Base-by-base conservation (phyloP, 2,329 filamentous ascomycete species). In the Sporothrix mexicana region DNA sequence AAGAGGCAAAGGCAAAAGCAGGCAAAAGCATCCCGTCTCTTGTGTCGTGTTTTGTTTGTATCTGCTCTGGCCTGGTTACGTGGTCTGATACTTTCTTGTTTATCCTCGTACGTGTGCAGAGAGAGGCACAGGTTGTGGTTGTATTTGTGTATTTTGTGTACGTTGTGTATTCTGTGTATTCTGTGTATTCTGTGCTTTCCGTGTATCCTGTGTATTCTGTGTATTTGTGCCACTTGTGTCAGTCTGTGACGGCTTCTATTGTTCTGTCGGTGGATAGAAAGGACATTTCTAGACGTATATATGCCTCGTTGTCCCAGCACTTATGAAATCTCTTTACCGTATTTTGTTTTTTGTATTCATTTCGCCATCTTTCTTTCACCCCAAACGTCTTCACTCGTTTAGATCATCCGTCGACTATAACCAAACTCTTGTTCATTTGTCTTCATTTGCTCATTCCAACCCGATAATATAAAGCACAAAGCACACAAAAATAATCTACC, bases 181-280 rank as follows among this genome's bases (percentile, higher is more conserved):
- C 15, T 62, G 59, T 62, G 36, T 23, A 23, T 12, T 41, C 17
- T 61, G 25, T 36, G 30, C 8, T 10, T 20, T 53, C 17, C 41
- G 15, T 41, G 3, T 53, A 1, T 2, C 15, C 3, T 3, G 5
- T 62, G 57, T 41, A 9, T 13, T n/a, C 13, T 23, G 36, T 10
- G 5, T 17, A 10, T 57, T 6, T 57, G 53, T 57, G 23, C 9
- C 20, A 4, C 47, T 20, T 66, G 61, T 66, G 41, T 20, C 23
- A 15, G 47, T 36, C 64, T 68, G 15, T 68, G 66, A 51, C 66
- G 64, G 20, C 66, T 23, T 68, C 23, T 5, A 66, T 68, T 67
- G 10, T 51, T 66, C 61, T 66, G 41, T 45, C n/a, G 36, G n/a
- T 23, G 61, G 43, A 20, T 10, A 12, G 15, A 41, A 9, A 10